Percentiles rank a stretch among this genome's conserved stretches.
These are phyloP conservation scores for Ensete glaucum DNA, from an alignment of 176 grass and related monocot species.

Conservation along the genomic window DNA sequence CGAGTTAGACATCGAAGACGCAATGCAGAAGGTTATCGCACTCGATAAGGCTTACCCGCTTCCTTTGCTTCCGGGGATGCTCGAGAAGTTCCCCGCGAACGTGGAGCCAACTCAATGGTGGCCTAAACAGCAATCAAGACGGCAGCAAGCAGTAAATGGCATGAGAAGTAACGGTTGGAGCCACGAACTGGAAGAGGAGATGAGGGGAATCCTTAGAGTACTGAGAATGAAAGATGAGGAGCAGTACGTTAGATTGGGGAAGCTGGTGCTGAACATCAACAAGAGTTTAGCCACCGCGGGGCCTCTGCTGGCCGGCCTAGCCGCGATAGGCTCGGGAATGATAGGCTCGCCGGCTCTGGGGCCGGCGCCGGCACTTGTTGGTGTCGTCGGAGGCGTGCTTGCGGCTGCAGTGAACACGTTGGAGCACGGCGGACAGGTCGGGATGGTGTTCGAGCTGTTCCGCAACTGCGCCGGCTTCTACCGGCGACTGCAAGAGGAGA, in stretches of 20 bases:
- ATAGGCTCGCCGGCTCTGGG: constrained; percentile 11
- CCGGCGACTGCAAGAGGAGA: constrained; percentile 20
- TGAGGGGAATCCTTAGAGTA: constrained; percentile 19
- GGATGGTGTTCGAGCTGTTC: constrained; percentile 34
- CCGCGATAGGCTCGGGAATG: constrained; percentile 11
- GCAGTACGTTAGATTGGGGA: constrained; percentile 2
- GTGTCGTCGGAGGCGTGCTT: constrained; percentile 22
- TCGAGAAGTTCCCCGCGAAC: constrained; percentile 30
- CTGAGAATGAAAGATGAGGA: constrained; percentile 29
- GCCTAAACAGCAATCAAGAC: constrained; percentile 12
- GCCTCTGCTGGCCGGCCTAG: constrained; percentile 14
- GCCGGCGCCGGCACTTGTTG: constrained; percentile 5
- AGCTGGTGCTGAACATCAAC: constrained; percentile 14
- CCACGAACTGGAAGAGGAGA: constrained; percentile 27
- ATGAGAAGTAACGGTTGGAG: constrained; percentile 23
- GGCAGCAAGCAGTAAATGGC: background rate
- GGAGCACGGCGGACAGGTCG: constrained; percentile 32
- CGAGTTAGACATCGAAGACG: constrained; percentile 6
- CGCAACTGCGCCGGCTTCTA: constrained; percentile 29
- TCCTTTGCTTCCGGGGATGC: constrained; percentile 28
- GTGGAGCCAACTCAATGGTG: constrained; percentile 35
- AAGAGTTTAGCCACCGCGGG: constrained; percentile 18
- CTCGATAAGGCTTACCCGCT: constrained; percentile 36
- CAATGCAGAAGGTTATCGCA: constrained; percentile 21
- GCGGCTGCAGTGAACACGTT: constrained; percentile 21